Base-by-base conservation (phyloP, 805 yeast species). In the Debaryomyces hansenii region DNA sequence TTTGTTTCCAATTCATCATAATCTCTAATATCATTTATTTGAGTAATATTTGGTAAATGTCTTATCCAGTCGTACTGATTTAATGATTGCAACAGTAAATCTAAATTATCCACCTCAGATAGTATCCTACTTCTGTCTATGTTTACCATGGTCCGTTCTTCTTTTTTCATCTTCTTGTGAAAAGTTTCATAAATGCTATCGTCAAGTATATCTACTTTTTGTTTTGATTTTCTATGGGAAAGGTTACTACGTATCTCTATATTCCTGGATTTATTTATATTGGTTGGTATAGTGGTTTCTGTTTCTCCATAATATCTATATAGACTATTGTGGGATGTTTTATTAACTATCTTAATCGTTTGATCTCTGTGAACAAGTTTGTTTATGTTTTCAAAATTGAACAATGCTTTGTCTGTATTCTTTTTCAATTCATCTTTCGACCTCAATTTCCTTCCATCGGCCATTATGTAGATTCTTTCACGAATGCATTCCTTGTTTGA, bases 81-180 rank as follows among this genome's bases (percentile, higher is more conserved):
- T 3, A 72, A 60, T 46, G 78, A 63, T 46, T 68, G 61, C 21
- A 66, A 66, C 51, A 74, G 76, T 10, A 76, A 75, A 27, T 69
- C 62, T 31, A 81, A 70, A 16, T 73, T 75, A 44, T 84, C 89
- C 27, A 81, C 79, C 55, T 85, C 92, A 7, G 69, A 60, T 40
- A 76, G 66, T 37, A 82, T 69, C 45, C 77, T 73, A 41, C 73
- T 77, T 20, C 78, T 67, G 52, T 86, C 91, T 1, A 76, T 67
- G 31, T 70, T 70, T 24, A 72, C 66, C 78, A 84, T 82, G 39
- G 79, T 72, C 48, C 75, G 76, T 61, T 87, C 96, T 43, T 83
- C 84, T 45, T 78, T 78, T 51, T 77, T 79, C 82, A 85, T 79
- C 34, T 78, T 72, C 36, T 74, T 73, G 63, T 86, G 91, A 54